Evolutionary conservation across 331 rosid genomes (phyloP).

Genomic region (Saraca asoca): DNA sequence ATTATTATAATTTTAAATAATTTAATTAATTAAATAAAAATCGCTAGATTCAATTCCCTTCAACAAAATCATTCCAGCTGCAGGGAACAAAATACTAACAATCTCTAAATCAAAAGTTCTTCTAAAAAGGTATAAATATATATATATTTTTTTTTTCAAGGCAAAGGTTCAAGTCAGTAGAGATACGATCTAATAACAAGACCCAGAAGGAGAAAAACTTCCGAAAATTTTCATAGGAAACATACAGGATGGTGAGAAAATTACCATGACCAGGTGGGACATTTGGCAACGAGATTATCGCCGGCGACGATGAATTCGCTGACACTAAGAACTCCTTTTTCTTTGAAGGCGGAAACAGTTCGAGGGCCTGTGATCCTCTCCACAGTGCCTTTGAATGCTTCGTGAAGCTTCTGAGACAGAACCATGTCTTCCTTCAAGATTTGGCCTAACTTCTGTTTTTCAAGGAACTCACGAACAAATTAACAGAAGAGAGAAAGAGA

Average conservation of each 20-base stretch:
- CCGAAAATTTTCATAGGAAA: not conserved
- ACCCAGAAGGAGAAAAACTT: not conserved
- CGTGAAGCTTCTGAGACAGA: constrained; percentile 87
- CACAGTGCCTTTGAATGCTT: constrained; percentile 95
- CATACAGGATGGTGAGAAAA: not conserved
- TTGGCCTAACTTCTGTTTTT: not conserved
- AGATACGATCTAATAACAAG: not conserved
- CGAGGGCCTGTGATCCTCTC: constrained; percentile 94
- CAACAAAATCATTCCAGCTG: not conserved
- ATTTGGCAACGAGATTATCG: constrained; percentile 93
- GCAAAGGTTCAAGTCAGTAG: not conserved
- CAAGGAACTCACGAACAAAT: too few species aligned
- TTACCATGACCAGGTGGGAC: constrained; percentile 99
- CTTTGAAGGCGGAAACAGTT: constrained; percentile 93
- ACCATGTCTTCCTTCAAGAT: constrained; percentile 54
- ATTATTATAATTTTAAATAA: not conserved
- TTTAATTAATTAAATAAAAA: not conserved
- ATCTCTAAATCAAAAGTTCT: not conserved
- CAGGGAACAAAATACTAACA: not conserved
- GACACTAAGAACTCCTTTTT: constrained; percentile 95
- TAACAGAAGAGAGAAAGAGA: too few species aligned
- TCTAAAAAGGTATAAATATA: not conserved
- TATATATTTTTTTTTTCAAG: constrained; percentile 3
- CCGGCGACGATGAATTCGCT: constrained; percentile 83
- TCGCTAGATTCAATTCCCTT: not conserved